phyloP scores from a whole-genome alignment of 768 basidiomycete genomes.

The Sistotremastrum niveocremeum region DNA sequence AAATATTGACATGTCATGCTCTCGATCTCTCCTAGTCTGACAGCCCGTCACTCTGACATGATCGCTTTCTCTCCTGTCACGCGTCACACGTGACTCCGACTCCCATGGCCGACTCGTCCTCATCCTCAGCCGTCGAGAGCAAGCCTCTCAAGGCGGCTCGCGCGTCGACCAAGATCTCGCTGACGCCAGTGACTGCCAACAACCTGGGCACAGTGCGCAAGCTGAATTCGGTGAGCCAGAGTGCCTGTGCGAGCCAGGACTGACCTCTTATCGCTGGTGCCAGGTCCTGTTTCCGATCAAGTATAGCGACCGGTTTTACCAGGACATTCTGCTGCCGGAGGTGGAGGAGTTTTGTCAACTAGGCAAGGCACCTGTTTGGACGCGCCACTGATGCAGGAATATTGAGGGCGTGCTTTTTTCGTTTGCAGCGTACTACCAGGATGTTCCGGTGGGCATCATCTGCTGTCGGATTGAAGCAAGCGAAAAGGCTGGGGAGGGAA shows the following conservation, averaged over 20 bases:
- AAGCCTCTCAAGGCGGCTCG: background rate
- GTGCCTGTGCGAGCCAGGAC: slow-evolving; percentile 38
- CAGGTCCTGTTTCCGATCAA: slow-evolving; percentile 74
- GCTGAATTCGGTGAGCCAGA: background rate
- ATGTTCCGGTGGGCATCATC: slow-evolving; percentile 80
- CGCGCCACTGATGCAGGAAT: background rate
- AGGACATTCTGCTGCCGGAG: slow-evolving; percentile 61
- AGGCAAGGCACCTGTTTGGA: slow-evolving; percentile 34
- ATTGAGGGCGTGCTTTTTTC: background rate
- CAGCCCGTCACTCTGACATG: no score
- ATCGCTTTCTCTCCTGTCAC: no score
- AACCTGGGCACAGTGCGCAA: slow-evolving; percentile 57
- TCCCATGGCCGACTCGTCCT: slow-evolving; percentile 36
- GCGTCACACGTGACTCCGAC: slow-evolving; percentile 8
- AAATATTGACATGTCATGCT: no score
- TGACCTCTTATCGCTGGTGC: slow-evolving; percentile 28
- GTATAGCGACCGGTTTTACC: slow-evolving; percentile 82
- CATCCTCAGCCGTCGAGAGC: slow-evolving; percentile 18
- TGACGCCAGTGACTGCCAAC: slow-evolving; percentile 63
- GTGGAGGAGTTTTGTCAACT: slow-evolving; percentile 82
- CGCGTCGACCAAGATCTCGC: slow-evolving; percentile 38
- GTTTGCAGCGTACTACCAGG: slow-evolving; percentile 78
- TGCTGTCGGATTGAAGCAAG: slow-evolving; percentile 67
- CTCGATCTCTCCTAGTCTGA: no score
- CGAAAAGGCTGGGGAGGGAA: slow-evolving; percentile 33